These are phyloP conservation scores for Claviceps maximensis DNA, from an alignment of 2,329 filamentous ascomycete genomes.

Conservation along the genomic window DNA sequence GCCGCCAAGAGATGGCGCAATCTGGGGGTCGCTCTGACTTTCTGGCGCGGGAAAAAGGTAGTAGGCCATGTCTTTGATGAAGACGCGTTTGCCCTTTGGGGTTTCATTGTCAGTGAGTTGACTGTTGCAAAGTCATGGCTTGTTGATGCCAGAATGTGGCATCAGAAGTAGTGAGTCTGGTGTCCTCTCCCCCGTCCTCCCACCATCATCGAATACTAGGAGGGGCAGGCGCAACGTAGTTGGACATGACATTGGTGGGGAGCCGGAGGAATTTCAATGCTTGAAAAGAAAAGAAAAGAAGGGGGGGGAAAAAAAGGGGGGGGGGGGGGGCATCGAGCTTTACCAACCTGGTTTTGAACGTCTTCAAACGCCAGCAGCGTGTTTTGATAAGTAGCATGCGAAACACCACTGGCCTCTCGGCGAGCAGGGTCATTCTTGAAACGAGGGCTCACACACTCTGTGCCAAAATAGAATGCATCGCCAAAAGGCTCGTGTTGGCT, in stretches of 20 bases:
- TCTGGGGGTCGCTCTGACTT: conserved; percentile 43
- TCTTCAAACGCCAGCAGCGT: conserved; percentile 65
- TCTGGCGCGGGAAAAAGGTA: conserved; percentile 71
- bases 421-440: conserved; percentile 55
- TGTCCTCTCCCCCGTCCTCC: too few species aligned
- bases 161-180: too few species aligned
- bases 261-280: too few species aligned
- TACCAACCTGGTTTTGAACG: conserved; percentile 58
- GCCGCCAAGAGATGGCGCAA: conserved; percentile 69
- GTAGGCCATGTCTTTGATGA: conserved; percentile 97
- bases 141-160: background rate
- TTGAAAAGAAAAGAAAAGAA: too few species aligned
- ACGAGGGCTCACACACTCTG: conserved; percentile 69
- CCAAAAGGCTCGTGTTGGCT: conserved; percentile 95
- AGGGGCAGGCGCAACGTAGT: too few species aligned
- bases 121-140: background rate
- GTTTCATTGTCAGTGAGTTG: background rate
- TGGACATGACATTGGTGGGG: too few species aligned
- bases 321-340: too few species aligned
- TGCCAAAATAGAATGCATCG: conserved; percentile 91
- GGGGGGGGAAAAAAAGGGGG: too few species aligned
- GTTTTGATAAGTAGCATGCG: conserved; percentile 57
- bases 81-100: conserved; percentile 75
- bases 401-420: conserved; percentile 50
- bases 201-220: too few species aligned